Evolutionary conservation across 2,329 filamentous ascomycete genomes (phyloP).

Genomic region (Pyricularia sp.): DNA sequence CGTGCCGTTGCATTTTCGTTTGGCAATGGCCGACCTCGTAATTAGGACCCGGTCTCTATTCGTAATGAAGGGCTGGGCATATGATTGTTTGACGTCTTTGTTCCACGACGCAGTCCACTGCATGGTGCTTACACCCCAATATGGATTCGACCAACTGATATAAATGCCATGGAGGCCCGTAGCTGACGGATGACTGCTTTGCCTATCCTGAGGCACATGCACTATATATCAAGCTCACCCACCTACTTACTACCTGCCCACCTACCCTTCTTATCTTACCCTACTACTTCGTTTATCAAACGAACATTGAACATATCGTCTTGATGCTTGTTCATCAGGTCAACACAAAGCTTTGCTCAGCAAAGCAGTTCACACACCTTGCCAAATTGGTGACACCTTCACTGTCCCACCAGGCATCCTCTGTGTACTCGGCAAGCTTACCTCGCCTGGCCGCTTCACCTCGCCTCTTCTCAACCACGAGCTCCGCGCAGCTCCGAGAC

Average conservation of each 20-base stretch:
- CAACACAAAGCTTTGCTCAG: constrained; percentile 19
- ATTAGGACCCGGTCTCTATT: background rate
- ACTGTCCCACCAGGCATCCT: constrained; percentile 11
- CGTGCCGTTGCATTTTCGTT: background rate
- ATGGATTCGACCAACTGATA: background rate
- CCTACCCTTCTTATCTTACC: background rate
- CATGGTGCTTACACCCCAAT: background rate
- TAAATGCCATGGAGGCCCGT: background rate
- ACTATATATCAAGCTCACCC: background rate
- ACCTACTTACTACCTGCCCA: constrained; percentile 4
- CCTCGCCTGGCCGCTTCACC: constrained; percentile 16
- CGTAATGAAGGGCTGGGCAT: background rate
- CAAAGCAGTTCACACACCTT: constrained; percentile 19
- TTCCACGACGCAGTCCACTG: background rate
- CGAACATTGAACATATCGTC: background rate
- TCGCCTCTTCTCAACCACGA: constrained; percentile 41
- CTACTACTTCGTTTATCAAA: background rate
- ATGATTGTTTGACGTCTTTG: background rate
- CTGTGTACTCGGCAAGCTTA: background rate
- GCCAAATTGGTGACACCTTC: constrained; percentile 15
- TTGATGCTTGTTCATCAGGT: constrained; percentile 21
- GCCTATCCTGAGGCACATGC: background rate
- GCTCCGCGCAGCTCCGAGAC: constrained; percentile 35
- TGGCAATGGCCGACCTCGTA: background rate
- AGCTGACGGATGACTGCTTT: background rate